Base-by-base conservation (phyloP, 2,329 filamentous ascomycete genomes). In the Mycosphaerella sp. region DNA sequence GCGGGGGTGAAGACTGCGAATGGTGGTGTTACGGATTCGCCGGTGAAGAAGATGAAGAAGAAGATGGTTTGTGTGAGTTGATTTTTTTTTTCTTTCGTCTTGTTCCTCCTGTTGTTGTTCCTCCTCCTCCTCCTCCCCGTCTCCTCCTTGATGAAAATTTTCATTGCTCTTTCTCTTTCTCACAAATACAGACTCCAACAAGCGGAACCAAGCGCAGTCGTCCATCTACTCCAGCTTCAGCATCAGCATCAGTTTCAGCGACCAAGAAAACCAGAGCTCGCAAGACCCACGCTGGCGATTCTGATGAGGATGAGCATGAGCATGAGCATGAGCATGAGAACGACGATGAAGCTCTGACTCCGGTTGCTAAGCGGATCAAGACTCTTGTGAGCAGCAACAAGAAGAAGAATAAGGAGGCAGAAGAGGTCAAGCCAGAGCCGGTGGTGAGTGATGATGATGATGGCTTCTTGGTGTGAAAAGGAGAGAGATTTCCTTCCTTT, bases 291-390 rank as follows among this genome's bases (percentile, higher is more conserved):
- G 21, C 21, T 4, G 21, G 21, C 21, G 21, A 21, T 21, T 21
- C 21, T 4, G 42, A 31, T 21, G 26, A 34, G n/a, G 48, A 54
- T 43, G 54, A 54, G 14, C 51, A 55, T 36, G 54, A 54, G 21
- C 14, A 54, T 43, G 54, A 54, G 14, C 51, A 55, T 36, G 54
- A 54, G 21, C 14, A 17, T 17, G 21, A 21, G 21, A 21, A 21
- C 21, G 21, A 21, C 3, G 21, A 21, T 21, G 55, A 46, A 4
- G 48, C 51, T 29, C 23, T 39, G 12, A 54, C 52, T 2, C 52
- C 52, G 12, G 42, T 39, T 4, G 34, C 46, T 11, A 54, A 54
- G 47, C 43, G 39, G 14, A 17, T 17, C 10, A 50, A 44, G 40
- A 50, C 48, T 5, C 39, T 39, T 17, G 40, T 29, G 14, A 44